A percentile compares a stretch with the other conserved stretches of the same genome.
Conservation (phyloP, 495 filamentous ascomycete genomes). For the Podospora appendiculata region DNA sequence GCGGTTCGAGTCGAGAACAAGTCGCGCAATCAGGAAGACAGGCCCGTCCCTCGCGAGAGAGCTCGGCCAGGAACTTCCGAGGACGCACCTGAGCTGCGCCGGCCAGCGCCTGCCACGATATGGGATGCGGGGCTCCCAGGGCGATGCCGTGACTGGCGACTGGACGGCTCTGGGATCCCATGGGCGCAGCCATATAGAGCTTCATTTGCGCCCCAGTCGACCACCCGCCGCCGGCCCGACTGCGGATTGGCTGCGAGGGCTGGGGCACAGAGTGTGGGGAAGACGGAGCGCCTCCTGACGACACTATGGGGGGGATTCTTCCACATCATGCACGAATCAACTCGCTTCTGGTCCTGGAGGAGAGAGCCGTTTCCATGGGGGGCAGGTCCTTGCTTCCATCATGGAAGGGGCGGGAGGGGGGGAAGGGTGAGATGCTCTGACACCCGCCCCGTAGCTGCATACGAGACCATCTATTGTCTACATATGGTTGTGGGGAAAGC, state of each 20-base stretch:
- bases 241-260: slow-evolving; percentile 17
- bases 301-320: slow-evolving; percentile 21
- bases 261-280: slow-evolving; percentile 23
- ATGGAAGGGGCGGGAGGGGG: no score
- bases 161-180: slow-evolving; percentile 24
- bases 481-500: slow-evolving; percentile 13
- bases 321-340: slow-evolving; percentile 19
- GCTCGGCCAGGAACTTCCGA: slow-evolving; percentile 40
- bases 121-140: slow-evolving; percentile 30
- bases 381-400: no score
- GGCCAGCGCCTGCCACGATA: slow-evolving; percentile 9
- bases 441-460: background rate
- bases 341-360: background rate
- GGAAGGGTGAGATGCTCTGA: background rate
- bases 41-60: slow-evolving; percentile 32
- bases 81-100: slow-evolving; percentile 19
- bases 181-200: slow-evolving; percentile 25
- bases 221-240: slow-evolving; percentile 13
- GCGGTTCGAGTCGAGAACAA: slow-evolving; percentile 1
- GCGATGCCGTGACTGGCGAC: slow-evolving; percentile 25
- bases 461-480: background rate
- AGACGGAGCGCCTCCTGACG: slow-evolving; percentile 3
- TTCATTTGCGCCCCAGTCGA: slow-evolving; percentile 28
- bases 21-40: slow-evolving; percentile 40
- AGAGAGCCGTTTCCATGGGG: no score